Base-by-base conservation (phyloP, 768 basidiomycete species). In the Suillus subaureus region DNA sequence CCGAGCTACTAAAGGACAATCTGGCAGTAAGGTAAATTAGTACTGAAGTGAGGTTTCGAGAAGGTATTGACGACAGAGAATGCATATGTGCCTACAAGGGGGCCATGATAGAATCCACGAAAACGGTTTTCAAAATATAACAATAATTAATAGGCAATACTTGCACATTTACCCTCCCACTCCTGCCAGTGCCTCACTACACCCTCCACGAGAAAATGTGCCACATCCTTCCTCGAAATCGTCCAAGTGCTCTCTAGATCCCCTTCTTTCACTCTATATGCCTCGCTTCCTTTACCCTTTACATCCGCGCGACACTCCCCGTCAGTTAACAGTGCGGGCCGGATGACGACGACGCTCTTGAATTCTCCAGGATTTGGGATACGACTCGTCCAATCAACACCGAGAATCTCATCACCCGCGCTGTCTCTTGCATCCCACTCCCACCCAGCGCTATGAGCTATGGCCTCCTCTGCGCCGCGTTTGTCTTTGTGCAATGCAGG, bases 171-270 rank as follows among this genome's bases (percentile, higher is more conserved):
- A 26, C 84, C 83, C 66, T 80, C 75, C 79, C 79, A 88, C 61
- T 85, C 78, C 8, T 80, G 71, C 90, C 89, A 89, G 23, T 81
- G 71, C 60, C 77, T 75, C 26, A 80, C 49, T 23, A 82, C 69
- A 0, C 75, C 79, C 57, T 89, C 83, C 4, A 81, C 83, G 16
- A 91, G 70, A 73, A 90, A 90, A 77, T 90, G 87, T 0, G 85
- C 87, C 2, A 88, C 86, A 70, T 91, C 89, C 69, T 78, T 80
- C 70, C 89, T 81, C 43, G 88, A 87, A 4, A 91, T 71, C n/a
- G 82, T 83, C 70, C 81, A 90, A 4, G 78, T 78, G 15, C 73
- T 65, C 4, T 40, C 7, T 13, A 85, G 13, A n/a, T 85, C 81
- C 21, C 72, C 77, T 39, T 80, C 83, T 15, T 75, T 77, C 12